Evolutionary conservation across 169 alveolate species (phyloP).

Genomic region (Miamiensis avidus): DNA sequence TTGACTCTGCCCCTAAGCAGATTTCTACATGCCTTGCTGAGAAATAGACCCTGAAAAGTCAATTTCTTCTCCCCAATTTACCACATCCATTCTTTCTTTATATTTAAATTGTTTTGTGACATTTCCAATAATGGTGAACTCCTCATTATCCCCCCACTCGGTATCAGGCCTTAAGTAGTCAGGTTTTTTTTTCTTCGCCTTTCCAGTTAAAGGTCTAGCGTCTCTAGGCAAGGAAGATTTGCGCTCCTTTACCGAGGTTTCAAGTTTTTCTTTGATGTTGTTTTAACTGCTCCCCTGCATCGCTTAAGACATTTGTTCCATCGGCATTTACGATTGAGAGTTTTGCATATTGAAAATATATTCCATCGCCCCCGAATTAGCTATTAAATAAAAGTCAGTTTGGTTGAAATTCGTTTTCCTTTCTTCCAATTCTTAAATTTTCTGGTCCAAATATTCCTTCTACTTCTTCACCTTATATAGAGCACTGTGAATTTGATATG

Average conservation of each 20-base stretch:
- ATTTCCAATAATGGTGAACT: not conserved
- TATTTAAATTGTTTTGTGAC: not conserved
- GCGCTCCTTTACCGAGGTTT: no score
- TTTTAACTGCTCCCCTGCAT: no score
- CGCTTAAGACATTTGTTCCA: not conserved
- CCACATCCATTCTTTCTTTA: not conserved
- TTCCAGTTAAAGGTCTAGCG: not conserved
- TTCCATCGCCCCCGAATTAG: constrained; percentile 27
- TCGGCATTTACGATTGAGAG: not conserved
- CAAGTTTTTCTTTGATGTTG: no score
- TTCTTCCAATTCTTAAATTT: constrained; percentile 15
- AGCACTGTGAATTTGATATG: constrained; percentile 19
- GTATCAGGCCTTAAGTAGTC: not conserved
- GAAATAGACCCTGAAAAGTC: no score
- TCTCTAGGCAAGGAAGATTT: not conserved
- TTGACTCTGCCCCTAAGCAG: no score
- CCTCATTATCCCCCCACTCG: not conserved
- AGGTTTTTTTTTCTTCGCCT: not conserved
- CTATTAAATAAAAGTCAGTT: constrained; percentile 22
- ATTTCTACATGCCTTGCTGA: no score
- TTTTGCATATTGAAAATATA: constrained; percentile 1
- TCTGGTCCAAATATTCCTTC: constrained; percentile 8
- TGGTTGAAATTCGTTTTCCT: constrained; percentile 8
- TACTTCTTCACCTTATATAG: constrained; percentile 14
- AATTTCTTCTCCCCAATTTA: not conserved